Base-by-base conservation (phyloP, 306 rosid genomes). In the Cucurbita pepo region DNA sequence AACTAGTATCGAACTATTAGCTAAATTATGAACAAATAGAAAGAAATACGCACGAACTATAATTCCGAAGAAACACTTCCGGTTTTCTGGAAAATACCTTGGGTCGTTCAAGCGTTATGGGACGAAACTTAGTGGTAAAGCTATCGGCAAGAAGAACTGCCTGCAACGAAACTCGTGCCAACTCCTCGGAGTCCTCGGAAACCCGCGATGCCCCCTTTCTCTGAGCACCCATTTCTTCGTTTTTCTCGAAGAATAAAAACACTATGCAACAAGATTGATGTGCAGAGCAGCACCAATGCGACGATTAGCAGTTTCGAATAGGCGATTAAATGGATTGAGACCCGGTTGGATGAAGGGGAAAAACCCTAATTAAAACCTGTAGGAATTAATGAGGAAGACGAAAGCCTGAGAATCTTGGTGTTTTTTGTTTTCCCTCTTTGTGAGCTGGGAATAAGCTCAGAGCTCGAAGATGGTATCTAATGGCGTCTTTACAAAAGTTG, bases 21-120 rank as follows among this genome's bases (percentile, higher is more conserved):
- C 66, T 1, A 52, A 52, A 38, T 56, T 21, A 44, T 65, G 37
- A 21, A n/a, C 34, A 10, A 53, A 21, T 4, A 12, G 53, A 19
- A 19, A 43, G 38, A 56, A 73, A 54, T 16, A 15, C 2, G 14
- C 9, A 22, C 12, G 41, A 41, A 5, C 18, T 14, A 22, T 11
- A 41, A 8, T 12, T 41, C 16, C 52, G 41, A n/a, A 9, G 13
- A 34, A 55, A 40, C 50, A 52, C 10, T 3, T 9, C n/a, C 8
- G 18, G 4, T 45, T 48, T 50, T 22, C 25, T n/a, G 52, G 14
- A 63, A 56, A 34, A 8, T 74, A 94, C 97, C 78, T 94, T 94
- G 73, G 99, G 97, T 75, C 97, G 96, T 80, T 95, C 95, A 16
- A 95, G 99, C 10, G 99, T 95, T 81, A 91, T 95, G 66, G 99